Evolutionary conservation across 441 rosid species (phyloP), one percentile per base, ranked within the genome.

Genomic region (Kokia cookei): DNA sequence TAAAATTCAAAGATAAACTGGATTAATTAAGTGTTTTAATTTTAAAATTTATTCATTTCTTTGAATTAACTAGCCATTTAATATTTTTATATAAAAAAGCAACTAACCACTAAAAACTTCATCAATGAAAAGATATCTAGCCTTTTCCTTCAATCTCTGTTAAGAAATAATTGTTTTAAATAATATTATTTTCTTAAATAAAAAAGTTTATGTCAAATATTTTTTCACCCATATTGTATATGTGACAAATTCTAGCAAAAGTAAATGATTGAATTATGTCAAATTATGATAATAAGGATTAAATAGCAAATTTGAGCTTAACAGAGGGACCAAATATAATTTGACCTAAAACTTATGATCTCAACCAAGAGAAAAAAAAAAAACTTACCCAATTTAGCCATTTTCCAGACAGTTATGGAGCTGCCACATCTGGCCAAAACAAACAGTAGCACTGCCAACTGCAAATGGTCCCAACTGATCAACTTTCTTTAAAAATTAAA

Each of bases 401-500:
- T 89, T 77, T 91, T 93, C 98, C 98, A 95, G 60, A 95, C 80
- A 78, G 99, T 91, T 17, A 95, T 90, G 82, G 92, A 93, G 90
- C 80, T 90, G 80, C 98, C 97, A 82, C 92, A 88, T 79, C 93
- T 88, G 27, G 98, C 99, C 83, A 90, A 68, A 51, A 89, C 90
- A 75, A 93, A 95, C 81, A 95, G 79, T 82, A 89, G 79, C 55
- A 91, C 85, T 80, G 97, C 98, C 97, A 95, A 77, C 97, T 92
- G 90, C 86, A 85, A 58, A 76, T 83, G 67, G n/a, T 48, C 77
- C 70, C 60, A 81, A 32, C 3, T 55, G 64, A 79, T 82, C 75
- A 83, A 70, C 13, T 59, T 73, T 64, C 47, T 22, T 24, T 4
- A 47, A 45, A 14, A 47, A 70, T 1, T 10, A 9, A 8, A 40